These are phyloP conservation scores for Sclerotinia trifoliorum DNA, from an alignment of 2,329 filamentous ascomycete genomes.

Conservation along the genomic window DNA sequence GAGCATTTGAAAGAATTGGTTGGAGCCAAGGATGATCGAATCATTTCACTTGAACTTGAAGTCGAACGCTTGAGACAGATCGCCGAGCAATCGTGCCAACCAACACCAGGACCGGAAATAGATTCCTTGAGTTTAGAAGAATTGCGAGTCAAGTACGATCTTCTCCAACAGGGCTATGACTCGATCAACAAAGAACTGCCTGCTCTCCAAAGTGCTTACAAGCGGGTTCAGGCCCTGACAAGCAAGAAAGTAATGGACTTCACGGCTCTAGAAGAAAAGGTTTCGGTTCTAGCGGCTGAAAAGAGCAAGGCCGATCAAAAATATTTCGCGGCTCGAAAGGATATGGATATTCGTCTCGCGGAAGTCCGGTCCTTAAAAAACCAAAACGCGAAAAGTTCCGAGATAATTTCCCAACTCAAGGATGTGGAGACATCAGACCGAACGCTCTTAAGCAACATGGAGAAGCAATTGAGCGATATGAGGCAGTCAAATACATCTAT, in stretches of 20 bases:
- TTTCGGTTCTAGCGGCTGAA: constrained; percentile 72
- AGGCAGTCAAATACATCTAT: constrained; percentile 74
- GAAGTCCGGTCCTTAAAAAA: constrained; percentile 77
- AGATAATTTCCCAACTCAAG: constrained; percentile 91
- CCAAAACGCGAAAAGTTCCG: constrained; percentile 86
- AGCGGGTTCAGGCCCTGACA: constrained; percentile 79
- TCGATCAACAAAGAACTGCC: constrained; percentile 85
- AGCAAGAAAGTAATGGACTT: constrained; percentile 85
- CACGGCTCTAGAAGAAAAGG: constrained; percentile 71
- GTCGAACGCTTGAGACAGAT: constrained; percentile 66
- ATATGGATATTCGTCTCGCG: constrained; percentile 78
- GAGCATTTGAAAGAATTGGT: constrained; percentile 79
- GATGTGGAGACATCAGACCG: constrained; percentile 79
- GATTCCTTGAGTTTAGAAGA: constrained; percentile 67
- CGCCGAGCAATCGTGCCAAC: constrained; percentile 46
- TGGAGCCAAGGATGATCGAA: constrained; percentile 75
- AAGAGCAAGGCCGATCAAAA: constrained; percentile 98
- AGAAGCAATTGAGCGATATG: constrained; percentile 85
- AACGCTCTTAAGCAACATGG: constrained; percentile 74
- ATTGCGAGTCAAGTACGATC: constrained; percentile 69
- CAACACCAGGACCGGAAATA: constrained; percentile 47
- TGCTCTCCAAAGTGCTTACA: constrained; percentile 87
- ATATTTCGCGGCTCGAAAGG: constrained; percentile 93
- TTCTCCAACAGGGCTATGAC: constrained; percentile 75
- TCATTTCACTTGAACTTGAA: constrained; percentile 78